Conservation (phyloP, 257 asterid species). For the Nicotiana undulata region DNA sequence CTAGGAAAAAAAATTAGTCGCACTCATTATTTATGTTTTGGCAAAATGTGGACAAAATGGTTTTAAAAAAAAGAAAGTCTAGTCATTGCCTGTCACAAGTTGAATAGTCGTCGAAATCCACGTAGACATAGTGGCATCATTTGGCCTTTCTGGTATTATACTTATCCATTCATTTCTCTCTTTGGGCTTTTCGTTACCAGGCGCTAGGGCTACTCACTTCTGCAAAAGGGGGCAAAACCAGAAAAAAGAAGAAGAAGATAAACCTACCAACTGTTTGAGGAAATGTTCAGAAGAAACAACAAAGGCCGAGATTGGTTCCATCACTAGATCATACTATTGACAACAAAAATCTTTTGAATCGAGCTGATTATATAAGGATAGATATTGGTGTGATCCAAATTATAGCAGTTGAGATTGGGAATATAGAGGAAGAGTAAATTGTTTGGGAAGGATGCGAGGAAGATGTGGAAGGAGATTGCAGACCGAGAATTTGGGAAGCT, state of each 20-base stretch:
- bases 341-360: not conserved
- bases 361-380: not conserved
- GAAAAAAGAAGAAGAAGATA: not conserved
- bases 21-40: too few relatives aligned
- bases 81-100: not conserved
- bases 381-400: not conserved
- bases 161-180: constrained; percentile 7
- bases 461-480: constrained; percentile 97
- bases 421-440: constrained; percentile 3
- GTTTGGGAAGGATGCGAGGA: constrained; percentile 82
- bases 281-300: constrained; percentile 8
- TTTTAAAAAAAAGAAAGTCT: not conserved
- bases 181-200: not conserved
- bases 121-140: not conserved
- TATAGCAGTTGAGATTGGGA: not conserved
- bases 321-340: not conserved
- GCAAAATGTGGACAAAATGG: too few relatives aligned
- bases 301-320: not conserved
- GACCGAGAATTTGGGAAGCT: constrained; percentile 86
- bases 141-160: not conserved
- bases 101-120: not conserved
- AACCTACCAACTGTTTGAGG: not conserved
- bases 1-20: too few relatives aligned
- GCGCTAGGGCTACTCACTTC: not conserved
- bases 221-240: not conserved